Evolutionary conservation across 2,329 filamentous ascomycete genomes (phyloP).

Genomic region (Nigrospora oryzae): DNA sequence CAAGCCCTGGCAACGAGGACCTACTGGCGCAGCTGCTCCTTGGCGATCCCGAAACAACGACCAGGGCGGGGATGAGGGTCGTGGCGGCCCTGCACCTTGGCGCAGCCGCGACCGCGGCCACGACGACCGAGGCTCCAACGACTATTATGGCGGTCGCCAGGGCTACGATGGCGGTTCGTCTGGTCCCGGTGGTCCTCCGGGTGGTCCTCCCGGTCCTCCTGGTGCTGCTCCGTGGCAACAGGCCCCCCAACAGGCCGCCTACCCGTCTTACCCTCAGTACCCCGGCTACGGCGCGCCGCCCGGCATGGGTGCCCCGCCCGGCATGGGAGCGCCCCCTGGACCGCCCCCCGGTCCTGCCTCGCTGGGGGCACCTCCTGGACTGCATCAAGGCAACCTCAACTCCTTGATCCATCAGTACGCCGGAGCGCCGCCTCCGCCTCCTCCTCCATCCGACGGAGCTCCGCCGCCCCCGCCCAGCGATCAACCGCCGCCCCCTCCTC

Average conservation of each 20-base stretch:
- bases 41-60: constrained; percentile 58
- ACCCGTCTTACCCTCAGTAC: constrained; percentile 42
- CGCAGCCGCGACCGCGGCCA: constrained; percentile 46
- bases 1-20: constrained; percentile 84
- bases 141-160: constrained; percentile 34
- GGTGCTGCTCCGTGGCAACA: constrained; percentile 55
- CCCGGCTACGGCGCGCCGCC: constrained; percentile 44
- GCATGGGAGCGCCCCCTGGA: constrained; percentile 36
- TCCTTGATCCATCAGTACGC: constrained; percentile 61
- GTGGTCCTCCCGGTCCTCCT: constrained; percentile 17
- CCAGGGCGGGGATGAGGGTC: constrained; percentile 31
- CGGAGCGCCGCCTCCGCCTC: constrained; percentile 37
- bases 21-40: constrained; percentile 75
- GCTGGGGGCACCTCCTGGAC: constrained; percentile 44
- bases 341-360: constrained; percentile 31
- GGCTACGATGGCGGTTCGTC: constrained; percentile 21
- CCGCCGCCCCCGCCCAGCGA: constrained; percentile 53
- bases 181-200: constrained; percentile 4
- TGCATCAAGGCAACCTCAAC: constrained; percentile 45
- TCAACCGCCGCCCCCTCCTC: constrained; percentile 54
- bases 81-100: constrained; percentile 46
- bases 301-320: constrained; percentile 45
- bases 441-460: constrained; percentile 51
- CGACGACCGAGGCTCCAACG: constrained; percentile 32
- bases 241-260: constrained; percentile 46